phyloP scores from a whole-genome alignment of 2,329 filamentous ascomycete species.

The Sporothrix sp. region DNA sequence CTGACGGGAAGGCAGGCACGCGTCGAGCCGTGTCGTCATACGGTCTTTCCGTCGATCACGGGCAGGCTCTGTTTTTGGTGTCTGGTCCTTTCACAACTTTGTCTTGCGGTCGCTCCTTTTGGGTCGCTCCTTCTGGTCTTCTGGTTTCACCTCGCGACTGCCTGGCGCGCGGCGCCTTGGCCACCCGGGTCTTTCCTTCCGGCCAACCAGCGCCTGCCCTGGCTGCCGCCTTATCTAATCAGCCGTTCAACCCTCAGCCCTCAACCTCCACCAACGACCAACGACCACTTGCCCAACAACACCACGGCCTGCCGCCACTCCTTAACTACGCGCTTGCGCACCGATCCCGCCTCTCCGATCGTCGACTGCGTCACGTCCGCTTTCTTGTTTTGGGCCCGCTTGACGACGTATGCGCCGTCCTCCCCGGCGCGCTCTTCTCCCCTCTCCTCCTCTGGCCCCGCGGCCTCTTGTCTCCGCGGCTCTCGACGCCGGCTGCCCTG shows the following conservation, averaged over 20 bases:
- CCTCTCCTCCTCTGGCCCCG: background rate
- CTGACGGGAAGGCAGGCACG: background rate
- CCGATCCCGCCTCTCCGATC: background rate
- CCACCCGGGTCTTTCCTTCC: too few species aligned
- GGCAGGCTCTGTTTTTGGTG: too few species aligned
- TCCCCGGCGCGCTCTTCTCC: background rate
- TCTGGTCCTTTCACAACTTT: background rate
- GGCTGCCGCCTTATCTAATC: background rate
- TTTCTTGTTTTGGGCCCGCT: background rate
- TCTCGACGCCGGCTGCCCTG: background rate
- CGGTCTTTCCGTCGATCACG: background rate
- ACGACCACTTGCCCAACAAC: background rate
- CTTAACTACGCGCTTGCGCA: background rate
- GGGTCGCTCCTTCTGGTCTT: too few species aligned
- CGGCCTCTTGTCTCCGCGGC: background rate
- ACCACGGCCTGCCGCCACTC: too few species aligned
- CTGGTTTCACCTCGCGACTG: background rate
- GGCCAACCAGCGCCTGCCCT: constrained; percentile 8
- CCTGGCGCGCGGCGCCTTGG: too few species aligned
- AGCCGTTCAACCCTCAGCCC: background rate
- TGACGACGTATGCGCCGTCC: background rate
- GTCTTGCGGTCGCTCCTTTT: background rate
- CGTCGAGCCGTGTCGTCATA: constrained; percentile 1
- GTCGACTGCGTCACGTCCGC: background rate
- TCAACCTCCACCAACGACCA: background rate